These are phyloP conservation scores for Clonostachys solani DNA, from an alignment of 2,329 filamentous ascomycete species.

Conservation along the genomic window DNA sequence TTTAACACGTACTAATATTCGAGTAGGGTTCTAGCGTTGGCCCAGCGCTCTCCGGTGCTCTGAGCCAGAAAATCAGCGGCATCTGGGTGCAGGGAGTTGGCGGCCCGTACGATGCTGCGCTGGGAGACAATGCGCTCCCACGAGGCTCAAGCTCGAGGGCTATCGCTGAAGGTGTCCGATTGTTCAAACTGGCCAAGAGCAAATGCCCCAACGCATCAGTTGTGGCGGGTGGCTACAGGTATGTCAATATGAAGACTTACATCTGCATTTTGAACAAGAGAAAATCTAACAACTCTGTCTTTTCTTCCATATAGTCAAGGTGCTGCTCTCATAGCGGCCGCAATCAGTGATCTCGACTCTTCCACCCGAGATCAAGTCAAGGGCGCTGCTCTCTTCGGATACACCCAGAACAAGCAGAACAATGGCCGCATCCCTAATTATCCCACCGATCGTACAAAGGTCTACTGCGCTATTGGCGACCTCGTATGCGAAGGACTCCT, in stretches of 20 bases:
- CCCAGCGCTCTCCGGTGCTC: conserved; percentile 16
- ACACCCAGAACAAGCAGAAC: conserved; percentile 38
- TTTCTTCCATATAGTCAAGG: conserved; percentile 23
- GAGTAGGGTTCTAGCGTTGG: conserved; percentile 17
- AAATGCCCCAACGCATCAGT: conserved; percentile 39
- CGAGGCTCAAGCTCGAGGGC: conserved; percentile 26
- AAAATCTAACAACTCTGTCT: background rate
- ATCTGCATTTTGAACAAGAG: background rate
- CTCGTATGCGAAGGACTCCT: conserved; percentile 29
- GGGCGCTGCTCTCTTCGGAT: conserved; percentile 30
- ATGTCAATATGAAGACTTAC: background rate
- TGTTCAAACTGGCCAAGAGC: conserved; percentile 30
- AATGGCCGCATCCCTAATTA: conserved; percentile 29
- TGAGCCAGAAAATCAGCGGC: conserved; percentile 17
- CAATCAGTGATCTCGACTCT: conserved; percentile 23
- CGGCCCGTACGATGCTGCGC: conserved; percentile 26
- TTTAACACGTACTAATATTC: background rate
- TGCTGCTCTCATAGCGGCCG: conserved; percentile 33
- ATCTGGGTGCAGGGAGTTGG: conserved; percentile 40
- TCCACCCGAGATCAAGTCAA: conserved; percentile 25
- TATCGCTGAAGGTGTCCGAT: conserved; percentile 31
- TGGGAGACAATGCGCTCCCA: conserved; percentile 28
- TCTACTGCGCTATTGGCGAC: conserved; percentile 31
- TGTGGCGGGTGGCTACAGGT: conserved; percentile 32
- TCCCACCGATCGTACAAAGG: conserved; percentile 21